A percentile compares a stretch with the other conserved stretches of the same genome.
These are phyloP conservation scores for Rubroboletus pulcherrimus DNA, from an alignment of 768 basidiomycete genomes.

Conservation along the genomic window DNA sequence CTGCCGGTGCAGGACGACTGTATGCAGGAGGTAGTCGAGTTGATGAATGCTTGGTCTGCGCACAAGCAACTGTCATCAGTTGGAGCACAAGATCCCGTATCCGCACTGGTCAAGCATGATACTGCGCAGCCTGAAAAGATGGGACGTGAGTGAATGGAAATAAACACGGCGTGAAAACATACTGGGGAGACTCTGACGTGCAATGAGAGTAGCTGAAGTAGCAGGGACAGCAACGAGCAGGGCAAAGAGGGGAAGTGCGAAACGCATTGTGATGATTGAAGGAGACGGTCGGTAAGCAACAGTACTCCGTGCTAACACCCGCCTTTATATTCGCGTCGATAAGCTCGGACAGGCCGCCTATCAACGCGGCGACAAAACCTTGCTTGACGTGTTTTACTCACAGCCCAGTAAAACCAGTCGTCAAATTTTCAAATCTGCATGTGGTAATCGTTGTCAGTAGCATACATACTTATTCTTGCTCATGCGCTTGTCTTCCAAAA, in stretches of 20 bases:
- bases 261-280: constrained; percentile 12
- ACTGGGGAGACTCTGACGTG: constrained; percentile 25
- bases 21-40: constrained; percentile 48
- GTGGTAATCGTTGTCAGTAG: neutral
- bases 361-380: neutral
- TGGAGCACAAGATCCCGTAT: constrained; percentile 40
- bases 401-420: neutral
- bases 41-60: constrained; percentile 43
- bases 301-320: neutral
- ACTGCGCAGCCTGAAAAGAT: constrained; percentile 45
- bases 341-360: neutral
- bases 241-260: constrained; percentile 10
- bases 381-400: neutral
- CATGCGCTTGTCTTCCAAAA: neutral
- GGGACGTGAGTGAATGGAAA: neutral
- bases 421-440: neutral
- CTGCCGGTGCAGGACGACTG: constrained; percentile 39
- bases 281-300: too few relatives aligned
- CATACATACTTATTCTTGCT: neutral
- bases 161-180: constrained; percentile 1
- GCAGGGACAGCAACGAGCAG: constrained; percentile 12
- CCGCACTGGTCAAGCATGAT: constrained; percentile 44
- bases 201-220: constrained; percentile 18
- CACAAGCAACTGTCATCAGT: constrained; percentile 61
- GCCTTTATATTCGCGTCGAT: neutral